Base-by-base conservation (phyloP, 2,329 filamentous ascomycete genomes). In the Plectosphaerella sp. region DNA sequence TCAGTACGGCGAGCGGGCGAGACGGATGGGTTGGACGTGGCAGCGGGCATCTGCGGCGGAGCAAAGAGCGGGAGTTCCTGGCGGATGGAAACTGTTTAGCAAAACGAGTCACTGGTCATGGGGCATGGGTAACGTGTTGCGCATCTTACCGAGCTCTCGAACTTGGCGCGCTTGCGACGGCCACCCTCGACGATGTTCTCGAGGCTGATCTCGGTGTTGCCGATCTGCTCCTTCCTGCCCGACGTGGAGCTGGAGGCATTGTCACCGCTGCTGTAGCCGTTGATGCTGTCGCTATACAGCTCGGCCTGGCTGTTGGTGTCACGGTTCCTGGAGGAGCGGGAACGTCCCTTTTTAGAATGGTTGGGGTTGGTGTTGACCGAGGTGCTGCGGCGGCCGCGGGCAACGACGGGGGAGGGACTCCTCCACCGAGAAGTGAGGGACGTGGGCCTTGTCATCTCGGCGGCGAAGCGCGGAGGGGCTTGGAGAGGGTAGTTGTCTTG, bases 101-200 rank as follows among this genome's bases (percentile, higher is more conserved):
- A 49, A 49, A 45, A 47, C 47, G 50, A 42, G 36, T 39, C 20
- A 45, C n/a, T 12, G 42, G 47, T 33, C 12, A 14, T 6, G 16
- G 14, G 37, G 37, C 14, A 39, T 14, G 15, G 41, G 28, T 3
- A 5, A 33, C n/a, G 11, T 18, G 16, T 43, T 43, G 41, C 16
- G 41, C 42, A 52, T 79, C 93, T 86, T 87, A 97, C 93, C 72
- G 93, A 97, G 76, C 93, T 97, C 71, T 97, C 93, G 74, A 88
- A 88, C 72, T 96, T 97, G 63, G 93, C 90, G 65, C 91, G 85
- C 78, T 97, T 97, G 67, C 94, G 87, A 70, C 94, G 87, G 60
- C 93, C 92, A 65, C 95, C 94, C 72, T 97, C 93, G 56, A 99
- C 89, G 70, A 99, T 97, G 68, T 99, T 99, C 62, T 97, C 92